Conservation (phyloP, 495 filamentous ascomycete species). For the Copromyces sp. region DNA sequence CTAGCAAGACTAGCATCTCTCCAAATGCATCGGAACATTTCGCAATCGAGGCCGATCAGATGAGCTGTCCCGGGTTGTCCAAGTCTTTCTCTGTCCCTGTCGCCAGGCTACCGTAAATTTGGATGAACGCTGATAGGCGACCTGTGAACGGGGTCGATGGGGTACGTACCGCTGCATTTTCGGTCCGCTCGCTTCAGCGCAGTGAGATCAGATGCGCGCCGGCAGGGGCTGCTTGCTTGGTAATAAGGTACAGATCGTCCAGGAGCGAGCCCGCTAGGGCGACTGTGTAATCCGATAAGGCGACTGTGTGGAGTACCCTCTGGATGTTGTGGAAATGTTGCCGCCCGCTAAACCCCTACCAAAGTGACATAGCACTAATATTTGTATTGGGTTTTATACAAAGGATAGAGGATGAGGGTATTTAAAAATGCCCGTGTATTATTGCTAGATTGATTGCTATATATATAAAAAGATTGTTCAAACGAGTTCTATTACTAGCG, state of each 20-base stretch:
- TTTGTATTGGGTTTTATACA: too few species aligned
- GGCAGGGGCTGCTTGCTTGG: not conserved
- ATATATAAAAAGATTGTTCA: too few species aligned
- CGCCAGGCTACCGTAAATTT: conserved; percentile 7
- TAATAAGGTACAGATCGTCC: not conserved
- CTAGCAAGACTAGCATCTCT: not conserved
- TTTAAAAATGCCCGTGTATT: too few species aligned
- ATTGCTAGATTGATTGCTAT: too few species aligned
- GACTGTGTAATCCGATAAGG: too few species aligned
- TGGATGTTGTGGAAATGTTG: too few species aligned
- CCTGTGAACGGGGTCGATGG: not conserved
- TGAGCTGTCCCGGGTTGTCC: not conserved
- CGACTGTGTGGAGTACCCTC: too few species aligned
- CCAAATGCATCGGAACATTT: not conserved
- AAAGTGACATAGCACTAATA: too few species aligned
- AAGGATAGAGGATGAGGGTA: too few species aligned
- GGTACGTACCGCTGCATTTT: conserved; percentile 1
- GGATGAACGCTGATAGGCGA: conserved; percentile 6
- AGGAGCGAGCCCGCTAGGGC: too few species aligned
- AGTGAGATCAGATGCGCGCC: conserved; percentile 15
- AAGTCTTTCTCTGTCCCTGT: not conserved
- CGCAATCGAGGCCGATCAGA: not conserved
- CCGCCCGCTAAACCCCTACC: too few species aligned
- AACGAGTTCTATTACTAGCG: too few species aligned
- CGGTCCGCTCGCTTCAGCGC: conserved; percentile 16